phyloP scores from a whole-genome alignment of 495 filamentous ascomycete species.

The Penicillium goetzii region DNA sequence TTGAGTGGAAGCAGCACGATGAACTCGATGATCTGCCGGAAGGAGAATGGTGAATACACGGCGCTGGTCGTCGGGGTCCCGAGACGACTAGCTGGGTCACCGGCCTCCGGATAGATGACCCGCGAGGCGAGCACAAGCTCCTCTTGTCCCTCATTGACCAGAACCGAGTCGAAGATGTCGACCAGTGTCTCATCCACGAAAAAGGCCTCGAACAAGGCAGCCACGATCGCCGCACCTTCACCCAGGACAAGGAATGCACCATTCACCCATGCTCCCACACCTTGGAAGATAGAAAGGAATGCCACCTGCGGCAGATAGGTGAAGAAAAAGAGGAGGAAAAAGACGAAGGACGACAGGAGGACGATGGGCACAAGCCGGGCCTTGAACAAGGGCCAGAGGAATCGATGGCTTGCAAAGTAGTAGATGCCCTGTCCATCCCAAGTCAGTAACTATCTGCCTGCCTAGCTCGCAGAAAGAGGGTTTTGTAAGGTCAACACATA shows the following conservation, averaged over 20 bases:
- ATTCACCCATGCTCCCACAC: conserved; percentile 61
- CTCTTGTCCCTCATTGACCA: conserved; percentile 61
- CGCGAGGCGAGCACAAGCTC: conserved; percentile 59
- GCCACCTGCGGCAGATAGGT: conserved; percentile 64
- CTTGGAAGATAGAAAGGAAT: conserved; percentile 67
- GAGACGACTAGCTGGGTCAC: conserved; percentile 57
- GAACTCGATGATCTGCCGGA: conserved; percentile 78
- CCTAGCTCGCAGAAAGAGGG: background rate
- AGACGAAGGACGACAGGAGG: conserved; percentile 62
- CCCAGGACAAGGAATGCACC: conserved; percentile 68
- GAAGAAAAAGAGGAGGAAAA: conserved; percentile 64
- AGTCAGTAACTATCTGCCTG: conserved; percentile 8
- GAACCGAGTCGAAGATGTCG: conserved; percentile 67
- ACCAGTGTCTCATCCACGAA: conserved; percentile 71
- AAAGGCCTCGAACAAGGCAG: conserved; percentile 67
- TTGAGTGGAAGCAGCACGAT: conserved; percentile 69
- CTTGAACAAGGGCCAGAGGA: conserved; percentile 65
- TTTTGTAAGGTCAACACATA: conserved; percentile 27
- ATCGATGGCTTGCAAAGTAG: conserved; percentile 62
- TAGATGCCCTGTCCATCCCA: conserved; percentile 53
- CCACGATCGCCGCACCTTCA: conserved; percentile 63
- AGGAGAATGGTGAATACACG: conserved; percentile 67
- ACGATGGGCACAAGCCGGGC: conserved; percentile 61
- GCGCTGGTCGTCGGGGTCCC: conserved; percentile 61
- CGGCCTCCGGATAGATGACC: conserved; percentile 56